Evolutionary conservation across 371 early-diverging fungal genomes (phyloP).

Genomic region (Mortierella sp.): DNA sequence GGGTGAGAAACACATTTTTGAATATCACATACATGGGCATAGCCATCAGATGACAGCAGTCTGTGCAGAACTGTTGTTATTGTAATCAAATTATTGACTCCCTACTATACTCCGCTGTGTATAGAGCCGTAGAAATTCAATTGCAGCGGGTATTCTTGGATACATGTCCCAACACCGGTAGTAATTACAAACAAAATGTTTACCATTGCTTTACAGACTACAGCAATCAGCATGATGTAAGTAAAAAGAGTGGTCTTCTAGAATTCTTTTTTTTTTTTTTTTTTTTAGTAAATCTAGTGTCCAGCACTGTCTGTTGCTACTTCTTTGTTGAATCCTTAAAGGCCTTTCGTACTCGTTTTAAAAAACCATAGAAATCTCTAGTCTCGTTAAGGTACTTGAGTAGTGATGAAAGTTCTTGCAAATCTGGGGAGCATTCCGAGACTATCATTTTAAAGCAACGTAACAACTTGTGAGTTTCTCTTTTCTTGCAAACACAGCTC

Average conservation of each 20-base stretch:
- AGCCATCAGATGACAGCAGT: too few species aligned
- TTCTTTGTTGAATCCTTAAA: constrained; percentile 38
- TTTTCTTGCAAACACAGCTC: background rate
- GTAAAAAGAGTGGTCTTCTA: too few species aligned
- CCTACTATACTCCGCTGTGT: background rate
- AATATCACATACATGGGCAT: background rate
- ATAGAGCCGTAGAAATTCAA: background rate
- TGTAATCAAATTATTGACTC: too few species aligned
- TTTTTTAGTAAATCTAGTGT: background rate
- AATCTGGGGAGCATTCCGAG: constrained; percentile 32
- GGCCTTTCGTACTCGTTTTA: constrained; percentile 38
- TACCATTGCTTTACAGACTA: too few species aligned
- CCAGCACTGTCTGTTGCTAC: constrained; percentile 5
- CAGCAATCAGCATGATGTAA: too few species aligned
- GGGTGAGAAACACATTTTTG: background rate
- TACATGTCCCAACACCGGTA: background rate
- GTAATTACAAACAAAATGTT: background rate
- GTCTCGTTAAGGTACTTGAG: constrained; percentile 39
- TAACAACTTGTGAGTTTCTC: background rate
- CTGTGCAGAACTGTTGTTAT: background rate
- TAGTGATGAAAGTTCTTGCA: constrained; percentile 30
- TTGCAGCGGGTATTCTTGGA: background rate
- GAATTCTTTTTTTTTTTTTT: background rate
- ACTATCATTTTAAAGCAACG: constrained; percentile 16
- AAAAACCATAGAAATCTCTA: constrained; percentile 46